Evolutionary conservation across 306 rosid genomes (phyloP), one percentile per base, ranked within the genome.

Genomic region (Echinosophora koreensis): DNA sequence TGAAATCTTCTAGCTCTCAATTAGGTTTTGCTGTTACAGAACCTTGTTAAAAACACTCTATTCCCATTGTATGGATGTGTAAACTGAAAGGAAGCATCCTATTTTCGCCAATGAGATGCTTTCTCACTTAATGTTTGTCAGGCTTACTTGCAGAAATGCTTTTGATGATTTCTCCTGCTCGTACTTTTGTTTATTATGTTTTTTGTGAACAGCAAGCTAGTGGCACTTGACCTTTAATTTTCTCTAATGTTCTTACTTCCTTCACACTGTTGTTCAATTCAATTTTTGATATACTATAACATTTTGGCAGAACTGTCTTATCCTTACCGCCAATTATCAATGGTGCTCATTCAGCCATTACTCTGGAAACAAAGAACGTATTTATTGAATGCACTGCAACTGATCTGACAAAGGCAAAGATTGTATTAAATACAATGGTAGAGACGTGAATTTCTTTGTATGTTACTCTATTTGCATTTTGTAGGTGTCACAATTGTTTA

Each of bases 331-430:
- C 98, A 47, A 92, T 95, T 66, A 95, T 95, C 39, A 95, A 95
- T 82, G 90, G 97, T 71, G 97, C 97, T 13, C 97, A 89, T 78
- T 92, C 98, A 12, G 98, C 98, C 69, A 92, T 95, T 80, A 88
- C 91, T 67, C 74, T 92, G 74, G 90, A 90, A 88, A 95, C 97
- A 2, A 92, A 87, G 90, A 92, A 88, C 39, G 90, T 95, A 22
- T 88, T 92, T 46, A 86, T 95, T 78, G 98, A 95, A 88, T 95
- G 98, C 78, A 95, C 98, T 14, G 98, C 98, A 10, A 92, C 98
- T 74, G 98, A 95, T 84, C 85, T 90, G 78, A 95, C 97, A 37
- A 95, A 95, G 86, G 98, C 98, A 10, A 95, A 95, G 66, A 86
- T 89, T 74, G 98, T 95, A 84, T 88, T 95, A 60, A 95, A 95